Evolutionary conservation across 2,329 filamentous ascomycete genomes (phyloP), one percentile per base, ranked within the genome.

Genomic region (Zelopaecilomyces penicillatus): DNA sequence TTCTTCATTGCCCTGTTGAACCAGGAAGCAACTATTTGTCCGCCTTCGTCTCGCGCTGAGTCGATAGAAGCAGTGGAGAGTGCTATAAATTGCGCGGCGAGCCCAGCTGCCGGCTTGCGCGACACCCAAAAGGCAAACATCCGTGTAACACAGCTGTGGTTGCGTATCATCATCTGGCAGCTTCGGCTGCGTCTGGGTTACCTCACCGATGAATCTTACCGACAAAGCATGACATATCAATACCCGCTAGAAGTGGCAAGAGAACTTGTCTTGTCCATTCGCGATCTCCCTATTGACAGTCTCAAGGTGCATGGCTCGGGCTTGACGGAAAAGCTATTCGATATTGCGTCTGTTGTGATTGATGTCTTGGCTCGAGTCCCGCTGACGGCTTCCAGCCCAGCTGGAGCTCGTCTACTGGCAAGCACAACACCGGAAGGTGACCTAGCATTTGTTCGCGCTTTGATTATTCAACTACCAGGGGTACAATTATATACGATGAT

Each of bases 291-390:
- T 1, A 50, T 69, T 1, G 58, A 60, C 11, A 65, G 64, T 37
- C 64, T 72, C 43, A 61, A 57, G 19, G 61, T 72, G 0, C 69
- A 72, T 8, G 69, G 69, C 1, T 66, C 67, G 7, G 69, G 69
- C 0, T 49, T 72, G n/a, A 71, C 69, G 0, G 69, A 72, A 45
- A 72, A 72, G 48, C 49, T 72, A 0, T 71, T 68, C 35, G 69
- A 71, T 32, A 61, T 72, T 28, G 67, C 67, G 0, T 70, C 65
- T 1, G 63, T 67, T 0, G 65, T 70, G 2, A 62, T 69, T 1
- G 69, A 72, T 39, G 69, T 72, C 2, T 52, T 71, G 1, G 67
- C 69, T 0, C 60, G 66, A 1, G 61, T 71, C 0, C 69, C 68
- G 0, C 54, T 61, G 4, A 50, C 51, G n/a, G 54, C 57, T 0